Base-by-base conservation (phyloP, 345 rosid species). In the Arabis alpina region DNA sequence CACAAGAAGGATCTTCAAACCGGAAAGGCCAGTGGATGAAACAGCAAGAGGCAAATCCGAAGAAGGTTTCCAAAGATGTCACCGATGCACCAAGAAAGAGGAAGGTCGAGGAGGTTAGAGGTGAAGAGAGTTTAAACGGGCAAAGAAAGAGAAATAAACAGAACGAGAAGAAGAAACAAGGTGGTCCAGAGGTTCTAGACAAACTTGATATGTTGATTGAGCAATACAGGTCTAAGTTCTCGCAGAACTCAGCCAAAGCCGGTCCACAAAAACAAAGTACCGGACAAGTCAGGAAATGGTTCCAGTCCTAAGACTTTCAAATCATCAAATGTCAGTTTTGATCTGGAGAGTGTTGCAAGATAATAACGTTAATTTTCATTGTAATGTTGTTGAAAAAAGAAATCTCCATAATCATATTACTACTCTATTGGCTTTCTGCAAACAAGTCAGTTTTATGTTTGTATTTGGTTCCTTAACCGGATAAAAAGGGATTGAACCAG, bases 141-240 rank as follows among this genome's bases (percentile, higher is more conserved):
- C 72, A 74, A 7, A 81, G 74, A 57, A 86, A 83, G 73, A 77
- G 76, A 14, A 76, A 70, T 50, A 84, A 82, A 67, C 63, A 61
- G 6, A 68, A 28, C 8, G 48, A 55, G 65, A 86, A 71, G 24
- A 83, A 83, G 65, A 79, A 83, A 8, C 75, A 82, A 15, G 54
- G 70, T 23, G 88, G 85, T 24, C 54, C 66, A 39, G 96, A 87
- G 10, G 82, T 56, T 12, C 78, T 66, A 0, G 96, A 89, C 79
- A 84, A 82, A 68, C 90, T 89, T 1, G 97, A 94, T 72, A 34
- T 77, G 79, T 67, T 89, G 81, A 83, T 89, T 6, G 89, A 89
- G 71, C 83, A 76, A 61, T 89, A 94, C 77, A 83, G 65, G 60
- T 73, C 87, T 3, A 93, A 89, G 78, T 91, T 85, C 76, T 73